Conservation (phyloP, 352 stramenopile genomes). For the Peronospora destructor region DNA sequence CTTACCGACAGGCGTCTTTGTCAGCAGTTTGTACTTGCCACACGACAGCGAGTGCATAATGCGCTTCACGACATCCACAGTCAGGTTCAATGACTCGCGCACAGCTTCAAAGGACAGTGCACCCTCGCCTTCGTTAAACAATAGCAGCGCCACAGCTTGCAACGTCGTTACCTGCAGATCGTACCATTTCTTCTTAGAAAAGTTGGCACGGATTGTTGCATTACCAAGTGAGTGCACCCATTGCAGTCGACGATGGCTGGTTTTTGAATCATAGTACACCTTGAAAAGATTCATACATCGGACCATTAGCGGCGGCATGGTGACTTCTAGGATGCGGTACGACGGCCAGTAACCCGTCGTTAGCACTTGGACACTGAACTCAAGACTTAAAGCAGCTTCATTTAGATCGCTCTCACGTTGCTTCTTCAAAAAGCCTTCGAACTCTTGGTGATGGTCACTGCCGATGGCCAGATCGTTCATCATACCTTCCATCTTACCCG, state of each 20-base stretch:
- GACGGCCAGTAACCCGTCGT: slow-evolving; percentile 98
- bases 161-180: slow-evolving; percentile 97
- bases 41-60: slow-evolving; percentile 98
- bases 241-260: slow-evolving; percentile 91
- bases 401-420: slow-evolving; percentile 55
- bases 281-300: slow-evolving; percentile 97
- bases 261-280: slow-evolving; percentile 90
- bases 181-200: slow-evolving; percentile 89
- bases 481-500: slow-evolving; percentile 99
- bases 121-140: slow-evolving; percentile 90
- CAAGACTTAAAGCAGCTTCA: slow-evolving; percentile 59
- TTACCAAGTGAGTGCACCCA: slow-evolving; percentile 97
- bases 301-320: slow-evolving; percentile 89
- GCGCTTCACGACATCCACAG: slow-evolving; percentile 94
- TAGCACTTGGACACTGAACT: slow-evolving; percentile 96
- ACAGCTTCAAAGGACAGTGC: slow-evolving; percentile 88
- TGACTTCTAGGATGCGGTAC: slow-evolving; percentile 95
- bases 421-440: slow-evolving; percentile 89
- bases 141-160: slow-evolving; percentile 93
- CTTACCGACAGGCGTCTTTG: slow-evolving; percentile 89
- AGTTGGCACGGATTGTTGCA: slow-evolving; percentile 84
- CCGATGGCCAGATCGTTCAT: slow-evolving; percentile 97
- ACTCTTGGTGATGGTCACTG: slow-evolving; percentile 94
- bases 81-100: slow-evolving; percentile 90
- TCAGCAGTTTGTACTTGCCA: slow-evolving; percentile 97